Percentiles rank a stretch among this genome's conserved stretches.
Conservation (phyloP, 371 early-diverging fungal species). For the Parasitella parasitica region DNA sequence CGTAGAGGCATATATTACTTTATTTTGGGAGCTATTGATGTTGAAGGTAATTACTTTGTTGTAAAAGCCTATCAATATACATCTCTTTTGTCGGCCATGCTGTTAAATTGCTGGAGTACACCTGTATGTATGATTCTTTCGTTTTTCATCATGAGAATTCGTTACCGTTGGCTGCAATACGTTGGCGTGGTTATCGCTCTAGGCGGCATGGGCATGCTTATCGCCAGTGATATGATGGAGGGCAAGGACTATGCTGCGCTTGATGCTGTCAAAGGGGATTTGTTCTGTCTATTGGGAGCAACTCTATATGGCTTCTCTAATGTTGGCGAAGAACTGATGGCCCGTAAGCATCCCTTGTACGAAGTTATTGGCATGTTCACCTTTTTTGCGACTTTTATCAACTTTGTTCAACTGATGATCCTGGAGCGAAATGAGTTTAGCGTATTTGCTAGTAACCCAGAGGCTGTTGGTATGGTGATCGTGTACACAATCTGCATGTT, state of each 20-base stretch:
- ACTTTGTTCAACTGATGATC: slow-evolving; percentile 62
- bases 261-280: slow-evolving; percentile 63
- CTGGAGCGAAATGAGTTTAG: slow-evolving; percentile 57
- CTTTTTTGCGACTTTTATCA: slow-evolving; percentile 67
- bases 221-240: slow-evolving; percentile 57
- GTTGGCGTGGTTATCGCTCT: slow-evolving; percentile 64
- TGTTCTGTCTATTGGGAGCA: slow-evolving; percentile 69
- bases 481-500: slow-evolving; percentile 67
- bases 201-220: slow-evolving; percentile 63
- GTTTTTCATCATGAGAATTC: slow-evolving; percentile 54
- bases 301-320: slow-evolving; percentile 73
- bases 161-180: slow-evolving; percentile 64
- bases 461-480: slow-evolving; percentile 47
- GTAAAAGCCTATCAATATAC: slow-evolving; percentile 75
- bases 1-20: slow-evolving; percentile 50
- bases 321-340: slow-evolving; percentile 65
- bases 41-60: slow-evolving; percentile 78
- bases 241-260: slow-evolving; percentile 47
- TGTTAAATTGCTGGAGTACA: slow-evolving; percentile 73
- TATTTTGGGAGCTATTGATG: slow-evolving; percentile 64
- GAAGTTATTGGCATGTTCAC: slow-evolving; percentile 74
- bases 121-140: slow-evolving; percentile 67
- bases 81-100: slow-evolving; percentile 66
- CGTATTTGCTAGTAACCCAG: slow-evolving; percentile 20
- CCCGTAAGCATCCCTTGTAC: slow-evolving; percentile 63